Base-by-base conservation (phyloP, 305 asterid genomes). In the Fraxinus velutina region DNA sequence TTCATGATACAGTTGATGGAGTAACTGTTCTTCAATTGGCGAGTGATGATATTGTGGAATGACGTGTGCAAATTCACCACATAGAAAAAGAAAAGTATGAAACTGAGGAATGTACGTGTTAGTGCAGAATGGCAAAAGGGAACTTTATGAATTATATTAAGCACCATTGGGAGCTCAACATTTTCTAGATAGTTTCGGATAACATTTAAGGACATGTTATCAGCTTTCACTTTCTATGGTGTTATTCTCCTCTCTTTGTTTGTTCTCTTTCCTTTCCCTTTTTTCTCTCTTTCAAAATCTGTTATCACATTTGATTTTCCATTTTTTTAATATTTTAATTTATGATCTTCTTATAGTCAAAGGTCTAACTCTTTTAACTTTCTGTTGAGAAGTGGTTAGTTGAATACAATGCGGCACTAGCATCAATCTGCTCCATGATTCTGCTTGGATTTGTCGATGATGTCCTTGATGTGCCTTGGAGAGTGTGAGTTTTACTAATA, bases 381-480 rank as follows among this genome's bases (percentile, higher is more conserved):
- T 64, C 60, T 33, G 36, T 66, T 74, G 81, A 75, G 81, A 82
- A 96, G 99, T 96, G 99, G 99, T 97, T 94, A 47, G 97, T 96
- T 29, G 99, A 94, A 79, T 93, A 93, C 92, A 95, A 95, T 88
- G 99, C 99, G 15, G 99, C 98, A 32, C 91, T 96, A 75, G 97
- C 98, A 83, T 94, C 98, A 10, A 85, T 96, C 80, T 91, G 98
- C 92, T 96, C 93, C 90, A 94, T 94, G 97, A 89, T 92, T 75
- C 89, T 96, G 78, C 98, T 96, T 78, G 99, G 99, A 60, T 96
- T 96, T 86, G 92, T 96, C 24, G 99, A 96, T 86, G 99, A 96
- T 33, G 98, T 96, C 85, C 99, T 96, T 81, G 99, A 94, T 80
- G 89, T 94, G 78, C 99, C 99, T 79, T 96, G 99, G 99, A 92